These are phyloP conservation scores for Penicillium sp. DNA, from an alignment of 2,329 filamentous ascomycete species.

Conservation along the genomic window DNA sequence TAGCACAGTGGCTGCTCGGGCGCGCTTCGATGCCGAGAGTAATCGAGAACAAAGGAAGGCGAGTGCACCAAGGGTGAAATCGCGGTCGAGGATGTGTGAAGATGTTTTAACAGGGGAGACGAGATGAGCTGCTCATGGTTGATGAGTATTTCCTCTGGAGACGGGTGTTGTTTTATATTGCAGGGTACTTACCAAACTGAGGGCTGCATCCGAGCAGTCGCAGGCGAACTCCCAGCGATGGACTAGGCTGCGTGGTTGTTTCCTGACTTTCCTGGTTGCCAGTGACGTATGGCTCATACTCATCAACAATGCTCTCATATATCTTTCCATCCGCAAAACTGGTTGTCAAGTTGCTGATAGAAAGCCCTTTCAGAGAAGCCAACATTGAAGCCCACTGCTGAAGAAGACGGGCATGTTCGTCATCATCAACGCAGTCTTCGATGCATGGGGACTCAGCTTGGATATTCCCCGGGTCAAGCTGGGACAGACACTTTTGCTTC, in stretches of 20 bases:
- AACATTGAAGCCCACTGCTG: constrained; percentile 56
- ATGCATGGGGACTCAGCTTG: constrained; percentile 21
- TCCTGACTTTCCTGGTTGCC: neutral
- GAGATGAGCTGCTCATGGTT: constrained; percentile 42
- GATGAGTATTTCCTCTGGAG: neutral
- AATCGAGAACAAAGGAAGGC: constrained; percentile 60
- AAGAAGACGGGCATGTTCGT: constrained; percentile 46
- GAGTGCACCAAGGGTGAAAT: constrained; percentile 57
- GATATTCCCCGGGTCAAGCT: constrained; percentile 16
- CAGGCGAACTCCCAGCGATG: constrained; percentile 34
- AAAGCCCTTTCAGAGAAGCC: constrained; percentile 46
- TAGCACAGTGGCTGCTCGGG: constrained; percentile 53
- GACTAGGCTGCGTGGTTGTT: neutral
- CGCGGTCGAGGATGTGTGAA: constrained; percentile 50
- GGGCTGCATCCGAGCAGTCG: constrained; percentile 41
- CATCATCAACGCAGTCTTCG: constrained; percentile 19
- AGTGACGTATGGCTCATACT: constrained; percentile 51
- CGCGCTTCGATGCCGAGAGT: constrained; percentile 49
- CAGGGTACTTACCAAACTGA: constrained; percentile 39
- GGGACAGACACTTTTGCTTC: constrained; percentile 23
- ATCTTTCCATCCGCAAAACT: constrained; percentile 56
- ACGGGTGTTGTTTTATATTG: neutral
- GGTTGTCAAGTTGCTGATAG: constrained; percentile 56
- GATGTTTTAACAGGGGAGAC: constrained; percentile 32
- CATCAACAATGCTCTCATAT: constrained; percentile 56